phyloP scores from a whole-genome alignment of 768 basidiomycete species.

The Lentinula lateritia region DNA sequence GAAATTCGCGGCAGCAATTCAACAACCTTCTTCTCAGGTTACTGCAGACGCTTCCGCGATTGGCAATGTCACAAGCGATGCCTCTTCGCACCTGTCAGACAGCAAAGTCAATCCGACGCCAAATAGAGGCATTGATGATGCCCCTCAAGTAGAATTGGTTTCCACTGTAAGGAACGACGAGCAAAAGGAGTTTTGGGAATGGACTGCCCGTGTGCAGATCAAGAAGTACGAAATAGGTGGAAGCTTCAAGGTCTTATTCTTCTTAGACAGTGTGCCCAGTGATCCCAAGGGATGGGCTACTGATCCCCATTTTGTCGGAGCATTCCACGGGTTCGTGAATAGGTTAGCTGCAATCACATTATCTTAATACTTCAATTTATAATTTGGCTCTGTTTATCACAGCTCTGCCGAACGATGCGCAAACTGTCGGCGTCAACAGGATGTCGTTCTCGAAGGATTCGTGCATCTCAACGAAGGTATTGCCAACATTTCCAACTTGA shows the following conservation, averaged over 20 bases:
- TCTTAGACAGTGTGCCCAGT: slow-evolving; percentile 36
- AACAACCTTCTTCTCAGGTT: not conserved
- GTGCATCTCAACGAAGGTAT: slow-evolving; percentile 37
- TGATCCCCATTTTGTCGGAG: slow-evolving; percentile 33
- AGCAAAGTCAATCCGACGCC: not conserved
- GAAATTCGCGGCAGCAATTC: not conserved
- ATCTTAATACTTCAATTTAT: slow-evolving; percentile 3
- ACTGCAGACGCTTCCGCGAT: not conserved
- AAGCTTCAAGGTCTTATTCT: slow-evolving; percentile 41
- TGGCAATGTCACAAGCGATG: not conserved
- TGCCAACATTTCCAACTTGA: slow-evolving; percentile 19
- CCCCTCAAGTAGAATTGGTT: not conserved
- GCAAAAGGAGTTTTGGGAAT: slow-evolving; percentile 24
- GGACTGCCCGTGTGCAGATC: slow-evolving; percentile 35
- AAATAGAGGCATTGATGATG: not conserved
- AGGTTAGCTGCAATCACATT: slow-evolving; percentile 7
- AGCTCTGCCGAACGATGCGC: slow-evolving; percentile 25
- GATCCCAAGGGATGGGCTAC: slow-evolving; percentile 31
- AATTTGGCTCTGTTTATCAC: slow-evolving; percentile 11
- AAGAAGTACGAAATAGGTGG: slow-evolving; percentile 37
- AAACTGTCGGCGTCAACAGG: slow-evolving; percentile 29
- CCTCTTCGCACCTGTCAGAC: not conserved
- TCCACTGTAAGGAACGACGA: not conserved
- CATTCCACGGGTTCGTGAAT: slow-evolving; percentile 38
- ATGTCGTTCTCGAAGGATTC: slow-evolving; percentile 34